A percentile compares a stretch with the other conserved stretches of the same genome.
Evolutionary conservation across 257 asterid species (phyloP).

Genomic region (Eustoma russellianum): DNA sequence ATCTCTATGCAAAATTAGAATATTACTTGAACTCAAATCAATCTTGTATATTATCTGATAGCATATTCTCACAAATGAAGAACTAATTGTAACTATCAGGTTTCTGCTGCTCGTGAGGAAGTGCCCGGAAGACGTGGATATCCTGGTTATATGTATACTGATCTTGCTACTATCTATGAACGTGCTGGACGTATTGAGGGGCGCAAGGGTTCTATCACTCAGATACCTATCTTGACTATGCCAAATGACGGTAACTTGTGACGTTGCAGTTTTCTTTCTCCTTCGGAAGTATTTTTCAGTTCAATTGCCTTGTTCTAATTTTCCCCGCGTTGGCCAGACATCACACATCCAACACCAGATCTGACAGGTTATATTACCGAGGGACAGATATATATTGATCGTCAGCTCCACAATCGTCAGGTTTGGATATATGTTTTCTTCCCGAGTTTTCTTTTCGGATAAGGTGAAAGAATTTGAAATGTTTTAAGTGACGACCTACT

Average conservation of each 20-base stretch:
- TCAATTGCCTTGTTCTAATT: no score
- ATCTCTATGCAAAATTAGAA: no score
- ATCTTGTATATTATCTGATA: neutral
- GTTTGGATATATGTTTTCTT: conserved; percentile 12
- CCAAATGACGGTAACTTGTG: conserved; percentile 76
- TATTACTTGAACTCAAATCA: neutral
- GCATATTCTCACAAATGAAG: conserved; percentile 1
- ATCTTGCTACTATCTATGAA: conserved; percentile 93
- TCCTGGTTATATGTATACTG: conserved; percentile 96
- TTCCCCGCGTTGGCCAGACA: conserved; percentile 44
- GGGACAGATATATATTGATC: conserved; percentile 96
- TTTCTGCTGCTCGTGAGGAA: conserved; percentile 98
- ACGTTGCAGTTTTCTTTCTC: neutral
- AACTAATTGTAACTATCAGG: conserved; percentile 31
- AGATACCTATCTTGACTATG: conserved; percentile 94
- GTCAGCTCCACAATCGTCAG: conserved; percentile 71
- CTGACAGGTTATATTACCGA: conserved; percentile 98
- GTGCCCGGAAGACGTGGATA: conserved; percentile 97
- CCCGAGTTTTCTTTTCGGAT: neutral
- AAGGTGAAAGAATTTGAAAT: neutral
- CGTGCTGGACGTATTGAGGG: conserved; percentile 99
- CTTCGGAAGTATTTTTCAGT: no score
- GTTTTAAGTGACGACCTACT: neutral
- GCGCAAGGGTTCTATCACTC: conserved; percentile 92
- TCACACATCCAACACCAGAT: conserved; percentile 99